Evolutionary conservation across 257 asterid genomes (phyloP).

Genomic region (Lycium ferocissimum): DNA sequence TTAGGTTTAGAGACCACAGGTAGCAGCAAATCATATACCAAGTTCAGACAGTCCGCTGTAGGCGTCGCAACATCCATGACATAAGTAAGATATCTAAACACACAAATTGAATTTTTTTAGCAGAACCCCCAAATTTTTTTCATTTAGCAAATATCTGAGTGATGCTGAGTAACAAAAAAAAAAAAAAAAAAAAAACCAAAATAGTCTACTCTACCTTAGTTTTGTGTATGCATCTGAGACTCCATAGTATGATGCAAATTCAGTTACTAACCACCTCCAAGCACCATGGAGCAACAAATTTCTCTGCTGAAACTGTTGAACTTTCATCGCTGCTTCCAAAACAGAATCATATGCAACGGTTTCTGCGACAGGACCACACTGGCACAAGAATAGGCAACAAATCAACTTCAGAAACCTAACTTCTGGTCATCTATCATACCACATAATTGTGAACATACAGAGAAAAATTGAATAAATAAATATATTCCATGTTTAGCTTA

Average conservation of each 20-base stretch:
- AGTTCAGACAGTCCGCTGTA: conserved; percentile 79
- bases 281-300: conserved; percentile 72
- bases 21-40: conserved; percentile 79
- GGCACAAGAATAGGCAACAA: conserved; percentile 26
- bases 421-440: conserved; percentile 22
- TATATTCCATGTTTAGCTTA: not conserved
- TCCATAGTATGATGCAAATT: conserved; percentile 88
- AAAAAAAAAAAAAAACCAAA: conserved; percentile 6
- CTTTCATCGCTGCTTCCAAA: conserved; percentile 90
- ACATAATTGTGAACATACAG: conserved; percentile 1
- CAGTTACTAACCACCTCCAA: conserved; percentile 87
- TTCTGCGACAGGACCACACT: conserved; percentile 90
- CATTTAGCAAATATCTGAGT: conserved; percentile 7
- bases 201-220: conserved; percentile 59
- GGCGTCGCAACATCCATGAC: conserved; percentile 99
- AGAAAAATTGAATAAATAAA: not conserved
- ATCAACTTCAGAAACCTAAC: conserved; percentile 24
- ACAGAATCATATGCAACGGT: conserved; percentile 91
- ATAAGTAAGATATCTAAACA: conserved; percentile 81
- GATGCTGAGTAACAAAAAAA: not conserved
- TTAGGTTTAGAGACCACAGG: conserved; percentile 73
- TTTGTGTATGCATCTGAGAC: conserved; percentile 91
- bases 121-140: not conserved
- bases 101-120: conserved; percentile 7
- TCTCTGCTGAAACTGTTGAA: conserved; percentile 82